Percentiles rank a stretch among this genome's conserved stretches.
Evolutionary conservation across 2,329 filamentous ascomycete species (phyloP).

Genomic region (Verticillium tricorpus): DNA sequence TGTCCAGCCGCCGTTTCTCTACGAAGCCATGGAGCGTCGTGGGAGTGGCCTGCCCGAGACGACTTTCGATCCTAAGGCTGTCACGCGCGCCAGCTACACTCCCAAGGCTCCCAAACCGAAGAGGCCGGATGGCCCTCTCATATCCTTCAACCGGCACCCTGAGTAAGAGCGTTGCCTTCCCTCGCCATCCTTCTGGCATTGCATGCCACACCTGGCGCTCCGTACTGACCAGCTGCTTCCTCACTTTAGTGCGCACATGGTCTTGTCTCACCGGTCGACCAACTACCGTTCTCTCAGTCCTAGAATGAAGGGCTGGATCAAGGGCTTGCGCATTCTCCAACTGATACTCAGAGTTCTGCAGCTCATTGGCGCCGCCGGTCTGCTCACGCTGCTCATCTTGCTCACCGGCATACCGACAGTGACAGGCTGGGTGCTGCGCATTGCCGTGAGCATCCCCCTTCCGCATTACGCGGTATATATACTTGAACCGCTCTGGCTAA

Average conservation of each 20-base stretch:
- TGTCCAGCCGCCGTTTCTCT: constrained; percentile 62
- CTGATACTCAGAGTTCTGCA: constrained; percentile 63
- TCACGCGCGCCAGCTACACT: constrained; percentile 74
- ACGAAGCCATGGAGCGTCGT: constrained; percentile 49
- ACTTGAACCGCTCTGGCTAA: background rate
- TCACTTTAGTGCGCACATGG: constrained; percentile 49
- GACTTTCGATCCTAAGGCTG: constrained; percentile 81
- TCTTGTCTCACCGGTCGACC: constrained; percentile 57
- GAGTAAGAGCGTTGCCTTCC: constrained; percentile 54
- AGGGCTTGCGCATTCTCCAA: constrained; percentile 64
- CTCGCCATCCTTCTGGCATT: background rate
- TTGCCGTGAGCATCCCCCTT: constrained; percentile 55
- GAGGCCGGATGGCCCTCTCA: constrained; percentile 63
- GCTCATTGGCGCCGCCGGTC: constrained; percentile 63
- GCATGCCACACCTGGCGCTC: background rate
- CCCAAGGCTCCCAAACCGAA: constrained; percentile 58
- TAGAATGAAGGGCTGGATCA: constrained; percentile 66
- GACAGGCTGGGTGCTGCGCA: constrained; percentile 70
- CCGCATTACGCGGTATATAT: background rate
- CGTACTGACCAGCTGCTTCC: constrained; percentile 1
- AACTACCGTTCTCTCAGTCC: constrained; percentile 63
- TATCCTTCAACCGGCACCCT: constrained; percentile 82
- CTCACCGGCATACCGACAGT: constrained; percentile 62
- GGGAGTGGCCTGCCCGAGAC: constrained; percentile 49
- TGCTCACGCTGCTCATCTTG: constrained; percentile 73